Conservation (phyloP, 306 rosid species). For the Lotus japonicus region DNA sequence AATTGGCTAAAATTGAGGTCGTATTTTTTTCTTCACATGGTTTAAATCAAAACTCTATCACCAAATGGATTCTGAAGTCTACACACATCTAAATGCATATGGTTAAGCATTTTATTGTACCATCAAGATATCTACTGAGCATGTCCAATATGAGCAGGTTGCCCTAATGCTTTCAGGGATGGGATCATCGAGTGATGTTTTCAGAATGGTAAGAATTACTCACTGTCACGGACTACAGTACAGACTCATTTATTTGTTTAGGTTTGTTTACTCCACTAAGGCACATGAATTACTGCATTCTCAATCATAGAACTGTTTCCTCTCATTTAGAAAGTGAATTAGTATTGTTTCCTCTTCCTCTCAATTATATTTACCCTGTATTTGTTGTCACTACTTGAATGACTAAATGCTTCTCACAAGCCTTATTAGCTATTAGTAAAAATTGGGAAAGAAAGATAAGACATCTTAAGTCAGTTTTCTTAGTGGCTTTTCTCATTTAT, state of each 20-base stretch:
- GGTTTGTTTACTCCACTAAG: neutral
- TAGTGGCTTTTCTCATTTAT: too few species aligned
- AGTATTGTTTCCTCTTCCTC: too few species aligned
- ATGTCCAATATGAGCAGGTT: slow-evolving; percentile 49
- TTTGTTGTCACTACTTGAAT: too few species aligned
- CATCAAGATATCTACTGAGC: slow-evolving; percentile 7
- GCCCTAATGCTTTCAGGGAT: slow-evolving; percentile 92
- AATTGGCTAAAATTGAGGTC: too few species aligned
- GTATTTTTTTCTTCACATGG: neutral
- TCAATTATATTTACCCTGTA: too few species aligned
- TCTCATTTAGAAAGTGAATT: too few species aligned
- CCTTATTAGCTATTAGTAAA: too few species aligned
- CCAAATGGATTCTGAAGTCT: neutral
- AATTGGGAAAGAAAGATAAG: too few species aligned
- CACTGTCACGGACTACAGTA: neutral
- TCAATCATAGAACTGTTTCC: too few species aligned
- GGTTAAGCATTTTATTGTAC: neutral
- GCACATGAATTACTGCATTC: too few species aligned
- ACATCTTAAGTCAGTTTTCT: too few species aligned
- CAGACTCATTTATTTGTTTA: neutral
- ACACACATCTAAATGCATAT: neutral
- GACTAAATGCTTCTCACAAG: too few species aligned
- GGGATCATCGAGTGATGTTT: slow-evolving; percentile 75
- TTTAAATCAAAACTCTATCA: neutral
- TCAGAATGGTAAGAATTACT: slow-evolving; percentile 56